Evolutionary conservation across 2,329 filamentous ascomycete genomes (phyloP), one percentile per base, ranked within the genome.

Genomic region (Trichoderma sp.): DNA sequence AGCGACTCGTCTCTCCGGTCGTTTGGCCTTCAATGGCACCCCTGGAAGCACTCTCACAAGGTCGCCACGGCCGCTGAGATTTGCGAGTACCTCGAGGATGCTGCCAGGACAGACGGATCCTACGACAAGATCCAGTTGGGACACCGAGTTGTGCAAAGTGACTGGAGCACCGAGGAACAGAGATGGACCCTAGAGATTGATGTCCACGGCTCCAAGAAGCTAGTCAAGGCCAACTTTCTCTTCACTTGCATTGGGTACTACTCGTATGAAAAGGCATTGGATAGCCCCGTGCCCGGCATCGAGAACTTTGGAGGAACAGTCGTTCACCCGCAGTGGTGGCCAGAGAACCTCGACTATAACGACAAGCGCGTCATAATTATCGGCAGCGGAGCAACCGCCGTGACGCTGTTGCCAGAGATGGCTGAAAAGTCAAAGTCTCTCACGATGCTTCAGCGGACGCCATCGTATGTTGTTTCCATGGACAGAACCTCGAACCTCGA

Each of bases 381-480:
- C 77, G 94, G 94, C 18, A 93, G 90, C 18, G 95, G 95, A 8
- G 94, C 94, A 3, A 97, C 95, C 0, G 93, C 94, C 7, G 85
- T 96, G 66, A 97, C 94, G 0, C 87, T 97, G 1, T 82, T 97
- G 3, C 95, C 94, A 0, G 89, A 88, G 64, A 84, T 97, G 63
- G 90, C 91, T 1, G 85, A 93, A 60, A 89, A 88, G 53, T 93
- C 93, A 6, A 84, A 84, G 6, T 88, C 89, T 16, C 91, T 95
- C 33, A 96, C 93, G 1, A 94, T 96, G 90, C 88, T 97, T 3
- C 94, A 97, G 84, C 91, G 95, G 75, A 94, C 91, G 63, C 95
- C 95, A 0, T 89, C 88, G 0, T 95, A 94, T 80, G 88, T 95
- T 74, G 78, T 93, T 62, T 85, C 89, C n/a, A 79, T 91, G 1